Conservation (phyloP, 2,329 filamentous ascomycete genomes). For the Diaporthe sp. region DNA sequence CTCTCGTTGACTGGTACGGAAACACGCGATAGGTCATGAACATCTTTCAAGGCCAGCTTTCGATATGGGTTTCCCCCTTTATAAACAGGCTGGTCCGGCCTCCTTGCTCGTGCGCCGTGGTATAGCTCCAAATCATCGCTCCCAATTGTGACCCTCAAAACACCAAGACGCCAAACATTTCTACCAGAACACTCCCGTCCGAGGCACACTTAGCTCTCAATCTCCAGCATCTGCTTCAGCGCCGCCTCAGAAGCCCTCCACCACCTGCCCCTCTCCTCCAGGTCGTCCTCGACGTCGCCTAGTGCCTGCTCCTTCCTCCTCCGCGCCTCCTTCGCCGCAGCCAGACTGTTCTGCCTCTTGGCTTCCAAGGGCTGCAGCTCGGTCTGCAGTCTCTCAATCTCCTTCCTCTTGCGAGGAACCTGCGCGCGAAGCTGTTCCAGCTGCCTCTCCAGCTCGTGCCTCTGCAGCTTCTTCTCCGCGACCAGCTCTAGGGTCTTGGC, state of each 20-base stretch:
- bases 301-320: slow-evolving; percentile 75
- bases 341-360: slow-evolving; percentile 73
- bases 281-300: slow-evolving; percentile 76
- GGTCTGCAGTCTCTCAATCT: slow-evolving; percentile 74
- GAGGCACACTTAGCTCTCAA: slow-evolving; percentile 53
- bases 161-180: slow-evolving; percentile 24
- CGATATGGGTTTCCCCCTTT: background rate
- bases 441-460: slow-evolving; percentile 71
- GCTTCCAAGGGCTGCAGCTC: slow-evolving; percentile 78
- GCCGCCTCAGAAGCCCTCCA: slow-evolving; percentile 76
- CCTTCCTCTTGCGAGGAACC: slow-evolving; percentile 74
- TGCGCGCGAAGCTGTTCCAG: slow-evolving; percentile 73
- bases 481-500: slow-evolving; percentile 68
- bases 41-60: background rate
- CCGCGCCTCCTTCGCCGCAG: slow-evolving; percentile 78
- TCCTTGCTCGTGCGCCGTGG: background rate
- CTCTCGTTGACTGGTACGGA: background rate
- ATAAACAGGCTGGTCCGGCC: background rate
- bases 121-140: background rate
- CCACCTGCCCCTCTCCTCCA: slow-evolving; percentile 83
- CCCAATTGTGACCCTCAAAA: background rate
- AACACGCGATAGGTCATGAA: background rate
- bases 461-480: slow-evolving; percentile 62
- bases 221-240: slow-evolving; percentile 73
- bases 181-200: background rate